Conservation (phyloP, 139 green algal genomes). For the Chlorella sp. region DNA sequence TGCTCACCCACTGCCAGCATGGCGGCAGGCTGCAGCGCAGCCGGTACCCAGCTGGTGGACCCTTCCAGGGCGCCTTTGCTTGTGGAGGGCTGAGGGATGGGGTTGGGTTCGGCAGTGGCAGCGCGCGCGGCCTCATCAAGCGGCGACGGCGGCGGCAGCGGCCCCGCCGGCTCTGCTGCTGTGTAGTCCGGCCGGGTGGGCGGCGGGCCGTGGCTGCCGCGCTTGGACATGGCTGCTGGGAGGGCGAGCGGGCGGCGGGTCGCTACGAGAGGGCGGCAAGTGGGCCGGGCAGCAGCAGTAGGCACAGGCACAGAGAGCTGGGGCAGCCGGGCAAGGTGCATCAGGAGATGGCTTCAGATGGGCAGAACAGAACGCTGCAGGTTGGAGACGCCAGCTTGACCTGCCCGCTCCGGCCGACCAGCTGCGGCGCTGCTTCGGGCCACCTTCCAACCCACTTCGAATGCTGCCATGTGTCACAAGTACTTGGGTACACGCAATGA, state of each 20-base stretch:
- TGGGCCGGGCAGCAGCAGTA: neutral
- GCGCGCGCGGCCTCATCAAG: neutral
- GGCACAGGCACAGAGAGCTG: too few relatives aligned
- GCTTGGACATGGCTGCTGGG: neutral
- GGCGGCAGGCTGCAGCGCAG: neutral
- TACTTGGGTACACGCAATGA: too few relatives aligned
- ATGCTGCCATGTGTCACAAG: too few relatives aligned
- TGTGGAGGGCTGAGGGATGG: neutral
- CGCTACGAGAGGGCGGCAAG: neutral
- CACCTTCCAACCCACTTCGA: too few relatives aligned
- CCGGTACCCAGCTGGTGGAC: neutral
- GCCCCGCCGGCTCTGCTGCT: neutral
- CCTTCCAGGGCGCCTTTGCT: neutral
- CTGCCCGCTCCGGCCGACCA: too few relatives aligned
- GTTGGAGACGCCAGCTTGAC: too few relatives aligned
- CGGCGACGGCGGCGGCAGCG: neutral
- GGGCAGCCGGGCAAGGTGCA: too few relatives aligned
- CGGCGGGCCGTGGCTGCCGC: neutral
- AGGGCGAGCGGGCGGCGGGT: neutral
- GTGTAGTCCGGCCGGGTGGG: neutral
- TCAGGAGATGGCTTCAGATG: too few relatives aligned
- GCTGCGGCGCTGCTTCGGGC: too few relatives aligned
- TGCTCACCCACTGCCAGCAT: slow-evolving; percentile 15
- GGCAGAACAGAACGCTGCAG: too few relatives aligned
- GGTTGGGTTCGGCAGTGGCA: neutral